Conservation (phyloP, 495 filamentous ascomycete species). For the Pseudevernia furfuracea region DNA sequence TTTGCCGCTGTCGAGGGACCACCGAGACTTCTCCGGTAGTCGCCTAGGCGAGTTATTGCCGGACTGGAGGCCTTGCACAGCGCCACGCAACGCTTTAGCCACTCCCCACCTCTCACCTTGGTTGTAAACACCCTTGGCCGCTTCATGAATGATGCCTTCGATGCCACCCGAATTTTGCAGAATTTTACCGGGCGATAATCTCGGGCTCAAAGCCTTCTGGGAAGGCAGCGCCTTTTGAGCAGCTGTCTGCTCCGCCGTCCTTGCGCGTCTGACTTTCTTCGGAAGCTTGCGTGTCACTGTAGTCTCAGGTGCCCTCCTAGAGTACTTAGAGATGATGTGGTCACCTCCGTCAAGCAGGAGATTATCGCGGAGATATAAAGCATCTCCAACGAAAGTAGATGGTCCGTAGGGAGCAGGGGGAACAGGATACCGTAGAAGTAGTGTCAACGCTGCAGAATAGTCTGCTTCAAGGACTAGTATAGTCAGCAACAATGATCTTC, state of each 20-base stretch:
- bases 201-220: slow-evolving; percentile 22
- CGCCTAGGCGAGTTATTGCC: slow-evolving; percentile 31
- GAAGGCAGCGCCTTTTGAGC: slow-evolving; percentile 22
- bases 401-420: slow-evolving; percentile 56
- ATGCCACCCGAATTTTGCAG: slow-evolving; percentile 56
- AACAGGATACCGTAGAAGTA: slow-evolving; percentile 74
- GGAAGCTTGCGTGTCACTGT: slow-evolving; percentile 27
- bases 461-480: slow-evolving; percentile 69
- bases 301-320: slow-evolving; percentile 53
- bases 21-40: slow-evolving; percentile 23
- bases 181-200: slow-evolving; percentile 49
- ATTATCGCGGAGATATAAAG: slow-evolving; percentile 74
- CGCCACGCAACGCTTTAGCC: slow-evolving; percentile 82
- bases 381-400: slow-evolving; percentile 76
- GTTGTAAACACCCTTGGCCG: slow-evolving; percentile 74
- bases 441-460: slow-evolving; percentile 72
- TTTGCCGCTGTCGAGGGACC: slow-evolving; percentile 31
- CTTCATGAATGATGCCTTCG: slow-evolving; percentile 75
- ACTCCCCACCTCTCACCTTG: slow-evolving; percentile 81
- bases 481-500: slow-evolving; percentile 26
- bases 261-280: slow-evolving; percentile 34
- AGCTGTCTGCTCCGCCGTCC: slow-evolving; percentile 22
- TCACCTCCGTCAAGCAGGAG: slow-evolving; percentile 62
- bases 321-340: slow-evolving; percentile 76
- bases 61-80: slow-evolving; percentile 58